These are phyloP conservation scores for Phytophthora nicotianae DNA, from an alignment of 352 stramenopile genomes.

Conservation along the genomic window DNA sequence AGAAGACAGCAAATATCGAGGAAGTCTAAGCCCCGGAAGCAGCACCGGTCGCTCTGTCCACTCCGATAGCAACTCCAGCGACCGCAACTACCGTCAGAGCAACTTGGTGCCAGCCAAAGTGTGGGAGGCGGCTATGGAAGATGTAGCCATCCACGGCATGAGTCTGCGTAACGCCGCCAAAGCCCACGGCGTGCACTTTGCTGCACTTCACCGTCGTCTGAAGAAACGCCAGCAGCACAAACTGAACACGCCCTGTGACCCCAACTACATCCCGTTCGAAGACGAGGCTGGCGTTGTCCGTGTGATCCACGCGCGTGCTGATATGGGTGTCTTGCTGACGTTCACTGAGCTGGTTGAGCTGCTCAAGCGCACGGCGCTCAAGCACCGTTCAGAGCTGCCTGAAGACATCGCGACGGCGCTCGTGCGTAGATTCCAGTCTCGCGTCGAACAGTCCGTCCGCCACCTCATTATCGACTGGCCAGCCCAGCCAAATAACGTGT, in stretches of 20 bases:
- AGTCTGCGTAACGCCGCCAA: slow-evolving; percentile 70
- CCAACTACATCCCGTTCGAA: slow-evolving; percentile 71
- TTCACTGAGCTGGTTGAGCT: slow-evolving; percentile 75
- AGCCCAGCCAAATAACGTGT: slow-evolving; percentile 30
- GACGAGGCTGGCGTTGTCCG: slow-evolving; percentile 73
- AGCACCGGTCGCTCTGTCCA: slow-evolving; percentile 14
- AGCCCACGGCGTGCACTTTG: slow-evolving; percentile 66
- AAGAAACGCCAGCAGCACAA: slow-evolving; percentile 70
- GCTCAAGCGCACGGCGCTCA: slow-evolving; percentile 60
- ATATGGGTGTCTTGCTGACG: slow-evolving; percentile 73
- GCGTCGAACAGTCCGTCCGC: slow-evolving; percentile 64
- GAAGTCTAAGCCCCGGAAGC: slow-evolving; percentile 26
- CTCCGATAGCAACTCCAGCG: slow-evolving; percentile 34
- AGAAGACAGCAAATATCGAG: slow-evolving; percentile 21
- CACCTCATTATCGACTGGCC: slow-evolving; percentile 73
- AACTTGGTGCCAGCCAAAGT: slow-evolving; percentile 62
- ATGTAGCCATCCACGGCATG: slow-evolving; percentile 71
- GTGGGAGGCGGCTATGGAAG: slow-evolving; percentile 72
- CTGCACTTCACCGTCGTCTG: slow-evolving; percentile 63
- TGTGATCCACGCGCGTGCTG: slow-evolving; percentile 68
- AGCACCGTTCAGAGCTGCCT: slow-evolving; percentile 51
- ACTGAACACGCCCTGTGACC: slow-evolving; percentile 40
- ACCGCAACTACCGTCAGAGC: slow-evolving; percentile 54
- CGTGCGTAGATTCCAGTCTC: slow-evolving; percentile 58
- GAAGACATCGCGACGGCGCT: slow-evolving; percentile 46